These are phyloP conservation scores for Zymoseptoria passerinii DNA, from an alignment of 2,329 filamentous ascomycete genomes.

Conservation along the genomic window DNA sequence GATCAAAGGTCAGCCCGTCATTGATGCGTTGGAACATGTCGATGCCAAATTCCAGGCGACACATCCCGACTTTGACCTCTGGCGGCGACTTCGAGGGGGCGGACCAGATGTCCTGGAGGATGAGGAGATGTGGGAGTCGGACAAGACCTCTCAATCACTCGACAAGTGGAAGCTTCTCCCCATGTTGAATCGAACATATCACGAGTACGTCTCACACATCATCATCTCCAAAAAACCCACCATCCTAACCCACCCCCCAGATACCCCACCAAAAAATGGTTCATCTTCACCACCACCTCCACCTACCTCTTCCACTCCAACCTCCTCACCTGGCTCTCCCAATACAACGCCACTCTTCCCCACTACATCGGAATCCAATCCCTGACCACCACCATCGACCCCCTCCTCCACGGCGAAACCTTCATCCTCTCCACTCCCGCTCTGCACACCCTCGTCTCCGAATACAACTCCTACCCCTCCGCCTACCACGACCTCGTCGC, in stretches of 20 bases:
- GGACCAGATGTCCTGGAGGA: slow-evolving; percentile 27
- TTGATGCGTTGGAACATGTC: slow-evolving; percentile 22
- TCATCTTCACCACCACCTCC: slow-evolving; percentile 46
- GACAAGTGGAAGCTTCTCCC: slow-evolving; percentile 47
- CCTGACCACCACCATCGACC: slow-evolving; percentile 33
- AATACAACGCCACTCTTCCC: slow-evolving; percentile 35
- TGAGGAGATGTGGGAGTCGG: slow-evolving; percentile 21
- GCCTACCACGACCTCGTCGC: background rate
- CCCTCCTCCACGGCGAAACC: background rate
- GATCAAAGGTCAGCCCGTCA: slow-evolving; percentile 28
- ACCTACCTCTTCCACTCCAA: slow-evolving; percentile 39
- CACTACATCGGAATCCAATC: slow-evolving; percentile 37
- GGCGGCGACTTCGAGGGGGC: slow-evolving; percentile 16
- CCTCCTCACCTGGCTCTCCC: slow-evolving; percentile 38
- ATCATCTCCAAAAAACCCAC: slow-evolving; percentile 48
- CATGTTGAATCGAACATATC: slow-evolving; percentile 32
- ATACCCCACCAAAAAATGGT: slow-evolving; percentile 43
- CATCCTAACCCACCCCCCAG: slow-evolving; percentile 42
- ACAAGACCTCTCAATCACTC: slow-evolving; percentile 28
- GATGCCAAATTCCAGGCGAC: slow-evolving; percentile 7
- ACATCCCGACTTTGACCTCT: slow-evolving; percentile 24
- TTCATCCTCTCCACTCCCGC: slow-evolving; percentile 18
- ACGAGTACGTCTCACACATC: slow-evolving; percentile 27
- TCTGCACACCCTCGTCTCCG: background rate
- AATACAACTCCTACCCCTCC: background rate